Conservation (phyloP, 2,329 filamentous ascomycete genomes). For the Chaetomiaceae sp. region DNA sequence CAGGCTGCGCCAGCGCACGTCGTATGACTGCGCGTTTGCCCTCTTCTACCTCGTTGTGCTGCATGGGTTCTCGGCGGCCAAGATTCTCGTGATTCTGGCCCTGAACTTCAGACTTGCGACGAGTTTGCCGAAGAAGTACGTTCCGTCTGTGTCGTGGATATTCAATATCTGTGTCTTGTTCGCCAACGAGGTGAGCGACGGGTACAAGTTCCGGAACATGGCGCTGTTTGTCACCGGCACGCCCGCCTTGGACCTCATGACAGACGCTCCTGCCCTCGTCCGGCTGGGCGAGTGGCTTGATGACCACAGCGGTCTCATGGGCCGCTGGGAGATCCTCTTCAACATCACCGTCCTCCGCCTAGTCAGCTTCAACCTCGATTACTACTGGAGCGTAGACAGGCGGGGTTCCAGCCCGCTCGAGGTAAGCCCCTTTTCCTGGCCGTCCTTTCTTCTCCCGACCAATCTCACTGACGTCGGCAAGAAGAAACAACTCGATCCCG, state of each 20-base stretch:
- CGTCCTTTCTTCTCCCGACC: not conserved
- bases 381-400: slow-evolving; percentile 81
- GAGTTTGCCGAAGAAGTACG: slow-evolving; percentile 61
- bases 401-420: slow-evolving; percentile 65
- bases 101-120: slow-evolving; percentile 77
- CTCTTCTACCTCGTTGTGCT: slow-evolving; percentile 71
- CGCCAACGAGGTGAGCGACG: slow-evolving; percentile 77
- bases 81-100: slow-evolving; percentile 75
- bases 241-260: slow-evolving; percentile 31
- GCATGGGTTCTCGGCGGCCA: slow-evolving; percentile 80
- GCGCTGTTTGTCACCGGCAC: slow-evolving; percentile 46
- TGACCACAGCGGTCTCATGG: slow-evolving; percentile 73
- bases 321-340: slow-evolving; percentile 95
- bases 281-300: slow-evolving; percentile 71
- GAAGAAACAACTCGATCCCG: slow-evolving; percentile 95
- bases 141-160: slow-evolving; percentile 76
- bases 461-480: slow-evolving; percentile 62
- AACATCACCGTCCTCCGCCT: slow-evolving; percentile 90
- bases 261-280: slow-evolving; percentile 41
- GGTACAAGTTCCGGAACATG: slow-evolving; percentile 68
- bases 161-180: slow-evolving; percentile 87
- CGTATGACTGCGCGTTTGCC: slow-evolving; percentile 81
- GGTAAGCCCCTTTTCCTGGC: slow-evolving; percentile 62
- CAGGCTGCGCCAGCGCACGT: slow-evolving; percentile 63
- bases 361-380: slow-evolving; percentile 95